Evolutionary conservation across 2,329 filamentous ascomycete species (phyloP), one percentile per base, ranked within the genome.

Genomic region (Pyrenochaeta sp.): DNA sequence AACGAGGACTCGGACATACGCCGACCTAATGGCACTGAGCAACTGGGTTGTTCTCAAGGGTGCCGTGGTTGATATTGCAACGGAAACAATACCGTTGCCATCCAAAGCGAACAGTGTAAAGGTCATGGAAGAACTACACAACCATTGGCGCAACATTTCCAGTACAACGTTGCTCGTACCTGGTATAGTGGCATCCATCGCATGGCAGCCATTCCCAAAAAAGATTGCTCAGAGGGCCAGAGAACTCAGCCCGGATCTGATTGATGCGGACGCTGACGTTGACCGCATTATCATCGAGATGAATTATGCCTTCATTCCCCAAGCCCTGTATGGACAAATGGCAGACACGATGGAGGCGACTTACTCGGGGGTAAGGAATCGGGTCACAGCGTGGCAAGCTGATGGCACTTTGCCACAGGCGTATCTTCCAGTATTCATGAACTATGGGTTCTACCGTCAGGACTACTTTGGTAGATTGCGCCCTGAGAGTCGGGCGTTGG

Each of bases 391-490:
- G 10, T 72, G 68, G 49, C 68, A 74, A 41, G 50, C 65, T 3
- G 47, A 72, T 9, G 72, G 69, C 2, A 63, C 61, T 3, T 50
- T 76, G n/a, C 70, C 73, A 1, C 62, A 76, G 21, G 69, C 68
- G 4, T 75, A 77, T 41, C 48, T 72, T 3, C 76, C 76, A 1
- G 32, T 78, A 2, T 78, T 78, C 53, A 75, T 77, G 74, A 79
- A 77, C 31, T 76, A 78, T 38, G 70, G 72, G 0, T 73, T 77
- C 48, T 71, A 58, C 37, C 55, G 69, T 4, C 74, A 78, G 61
- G 73, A 77, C 45, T 77, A 75, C 48, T 78, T 72, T 67, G 72
- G 70, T 1, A 65, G 74, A 7, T 57, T 77, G 32, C 55, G 59
- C 15, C 67, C 69, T 3, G 51, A 56, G 48, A 65, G 45, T 37